These are phyloP conservation scores for Spathaspora gorwiae DNA, from an alignment of 805 yeast genomes.

Conservation along the genomic window DNA sequence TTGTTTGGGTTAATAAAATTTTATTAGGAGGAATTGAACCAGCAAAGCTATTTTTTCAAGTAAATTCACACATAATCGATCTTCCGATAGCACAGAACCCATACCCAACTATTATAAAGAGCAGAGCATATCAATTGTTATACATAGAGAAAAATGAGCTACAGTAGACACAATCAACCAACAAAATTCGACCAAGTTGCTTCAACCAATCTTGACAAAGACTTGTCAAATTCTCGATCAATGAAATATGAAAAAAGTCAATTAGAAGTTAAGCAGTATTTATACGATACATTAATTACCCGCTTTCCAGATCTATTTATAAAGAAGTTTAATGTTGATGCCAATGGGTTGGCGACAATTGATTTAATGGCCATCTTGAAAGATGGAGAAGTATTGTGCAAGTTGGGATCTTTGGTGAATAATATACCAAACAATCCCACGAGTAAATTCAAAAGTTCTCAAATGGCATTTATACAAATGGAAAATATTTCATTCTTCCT, in stretches of 20 bases:
- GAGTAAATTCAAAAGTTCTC: conserved; percentile 51
- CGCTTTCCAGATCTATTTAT: conserved; percentile 5
- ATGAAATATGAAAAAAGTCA: conserved; percentile 45
- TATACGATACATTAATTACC: conserved; percentile 32
- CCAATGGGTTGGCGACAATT: conserved; percentile 3
- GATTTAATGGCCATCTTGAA: conserved; percentile 55
- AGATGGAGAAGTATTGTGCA: conserved; percentile 49
- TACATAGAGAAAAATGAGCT: conserved; percentile 1
- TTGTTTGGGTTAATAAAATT: neutral
- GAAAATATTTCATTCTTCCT: conserved; percentile 77
- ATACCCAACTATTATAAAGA: neutral
- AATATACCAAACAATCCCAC: conserved; percentile 24
- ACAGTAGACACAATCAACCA: conserved; percentile 5
- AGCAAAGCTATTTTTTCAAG: too few species aligned
- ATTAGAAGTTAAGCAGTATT: conserved; percentile 51
- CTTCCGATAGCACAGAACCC: neutral
- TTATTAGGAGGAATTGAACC: too few species aligned
- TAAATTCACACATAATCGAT: neutral
- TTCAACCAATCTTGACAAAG: conserved; percentile 58
- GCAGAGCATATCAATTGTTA: too few species aligned
- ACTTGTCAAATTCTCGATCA: conserved; percentile 46
- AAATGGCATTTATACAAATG: conserved; percentile 76
- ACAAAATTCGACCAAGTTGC: conserved; percentile 16
- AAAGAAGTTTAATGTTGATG: conserved; percentile 2
- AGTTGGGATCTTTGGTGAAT: conserved; percentile 24